phyloP scores from a whole-genome alignment of 345 rosid species.

The Eutrema japonicum region DNA sequence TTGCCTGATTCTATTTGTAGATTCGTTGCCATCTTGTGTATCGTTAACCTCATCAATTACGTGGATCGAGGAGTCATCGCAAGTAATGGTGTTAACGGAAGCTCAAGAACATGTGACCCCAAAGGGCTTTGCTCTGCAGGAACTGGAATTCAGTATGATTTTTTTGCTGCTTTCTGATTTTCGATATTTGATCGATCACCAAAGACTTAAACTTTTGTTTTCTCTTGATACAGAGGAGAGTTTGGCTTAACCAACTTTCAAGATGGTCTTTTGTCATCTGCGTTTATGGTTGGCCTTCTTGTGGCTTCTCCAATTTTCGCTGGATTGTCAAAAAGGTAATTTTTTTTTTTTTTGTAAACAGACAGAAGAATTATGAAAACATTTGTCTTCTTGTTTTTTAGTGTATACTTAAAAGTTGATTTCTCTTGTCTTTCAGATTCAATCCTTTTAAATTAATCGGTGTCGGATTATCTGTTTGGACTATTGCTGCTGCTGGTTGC shows the following conservation, averaged over 20 bases:
- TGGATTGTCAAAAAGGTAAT: constrained; percentile 77
- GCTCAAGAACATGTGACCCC: constrained; percentile 58
- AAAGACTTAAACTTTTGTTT: background rate
- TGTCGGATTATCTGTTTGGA: constrained; percentile 92
- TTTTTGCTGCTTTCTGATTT: background rate
- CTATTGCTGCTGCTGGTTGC: constrained; percentile 76
- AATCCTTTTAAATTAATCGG: constrained; percentile 93
- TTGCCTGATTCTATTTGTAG: constrained; percentile 45
- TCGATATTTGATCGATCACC: background rate
- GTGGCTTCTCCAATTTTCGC: constrained; percentile 93
- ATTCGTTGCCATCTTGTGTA: constrained; percentile 76
- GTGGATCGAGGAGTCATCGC: constrained; percentile 97
- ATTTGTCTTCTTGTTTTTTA: background rate
- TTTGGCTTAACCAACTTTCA: constrained; percentile 76
- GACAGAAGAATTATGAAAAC: background rate
- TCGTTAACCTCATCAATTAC: constrained; percentile 79
- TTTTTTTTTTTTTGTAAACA: background rate
- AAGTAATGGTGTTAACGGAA: constrained; percentile 95
- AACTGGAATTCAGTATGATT: constrained; percentile 83
- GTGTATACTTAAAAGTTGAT: background rate
- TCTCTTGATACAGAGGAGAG: constrained; percentile 63
- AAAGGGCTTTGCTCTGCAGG: constrained; percentile 70
- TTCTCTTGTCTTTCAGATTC: constrained; percentile 44
- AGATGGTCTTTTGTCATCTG: constrained; percentile 95
- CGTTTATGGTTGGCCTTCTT: constrained; percentile 99